These are phyloP conservation scores for Plasmodium fragile DNA, from an alignment of 169 alveolate species.

Conservation along the genomic window DNA sequence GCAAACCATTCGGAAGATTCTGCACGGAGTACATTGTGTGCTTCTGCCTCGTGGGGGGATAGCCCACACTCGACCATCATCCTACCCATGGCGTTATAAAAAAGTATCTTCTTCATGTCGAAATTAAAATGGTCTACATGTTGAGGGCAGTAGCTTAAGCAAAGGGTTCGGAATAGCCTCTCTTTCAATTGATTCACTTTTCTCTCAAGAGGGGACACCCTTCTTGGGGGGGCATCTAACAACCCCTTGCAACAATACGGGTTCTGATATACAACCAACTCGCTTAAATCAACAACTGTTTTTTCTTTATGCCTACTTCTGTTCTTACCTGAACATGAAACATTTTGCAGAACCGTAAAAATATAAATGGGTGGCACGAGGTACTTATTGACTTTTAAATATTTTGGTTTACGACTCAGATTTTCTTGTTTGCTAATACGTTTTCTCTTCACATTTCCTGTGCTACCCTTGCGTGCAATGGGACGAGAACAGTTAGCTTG, in stretches of 20 bases:
- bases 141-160: conserved; percentile 18
- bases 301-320: background rate
- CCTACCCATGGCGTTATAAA: background rate
- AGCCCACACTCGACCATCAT: background rate
- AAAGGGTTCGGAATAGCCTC: background rate
- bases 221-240: background rate
- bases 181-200: background rate
- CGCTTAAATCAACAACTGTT: background rate
- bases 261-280: background rate
- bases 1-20: background rate
- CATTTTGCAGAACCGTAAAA: background rate
- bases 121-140: conserved; percentile 37
- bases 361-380: background rate
- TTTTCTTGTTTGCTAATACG: background rate
- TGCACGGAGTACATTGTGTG: background rate
- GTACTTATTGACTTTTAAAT: background rate
- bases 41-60: background rate
- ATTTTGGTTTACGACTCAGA: background rate
- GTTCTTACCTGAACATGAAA: background rate
- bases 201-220: background rate
- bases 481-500: background rate
- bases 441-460: background rate
- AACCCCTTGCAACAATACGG: conserved; percentile 28
- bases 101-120: background rate
- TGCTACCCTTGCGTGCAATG: background rate